Conservation (phyloP, 2,329 filamentous ascomycete species). For the Ceratocystis ficicola region DNA sequence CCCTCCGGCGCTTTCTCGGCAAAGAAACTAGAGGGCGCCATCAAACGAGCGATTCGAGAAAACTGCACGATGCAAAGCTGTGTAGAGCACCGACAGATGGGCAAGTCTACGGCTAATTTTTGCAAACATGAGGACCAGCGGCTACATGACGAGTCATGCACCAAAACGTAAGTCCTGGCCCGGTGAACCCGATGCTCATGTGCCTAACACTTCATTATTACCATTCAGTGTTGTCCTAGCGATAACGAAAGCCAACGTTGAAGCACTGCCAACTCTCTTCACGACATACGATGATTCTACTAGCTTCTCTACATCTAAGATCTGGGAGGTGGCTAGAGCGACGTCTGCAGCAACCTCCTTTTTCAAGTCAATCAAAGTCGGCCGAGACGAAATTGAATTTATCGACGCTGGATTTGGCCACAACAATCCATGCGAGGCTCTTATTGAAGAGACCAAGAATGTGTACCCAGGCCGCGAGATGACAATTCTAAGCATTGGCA, state of each 20-base stretch:
- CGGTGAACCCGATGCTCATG: background rate
- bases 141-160: background rate
- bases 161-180: background rate
- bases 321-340: slow-evolving; percentile 28
- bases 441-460: slow-evolving; percentile 26
- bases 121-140: background rate
- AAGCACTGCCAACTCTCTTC: slow-evolving; percentile 25
- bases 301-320: slow-evolving; percentile 24
- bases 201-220: background rate
- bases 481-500: slow-evolving; percentile 27
- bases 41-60: background rate
- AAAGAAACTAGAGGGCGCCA: background rate
- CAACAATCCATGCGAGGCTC: slow-evolving; percentile 28
- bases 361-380: slow-evolving; percentile 28
- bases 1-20: background rate
- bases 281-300: slow-evolving; percentile 26
- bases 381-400: slow-evolving; percentile 26
- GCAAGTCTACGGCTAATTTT: background rate
- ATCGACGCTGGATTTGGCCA: slow-evolving; percentile 28
- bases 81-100: background rate
- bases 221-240: background rate
- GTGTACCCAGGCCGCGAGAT: slow-evolving; percentile 24
- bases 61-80: background rate
- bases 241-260: background rate
- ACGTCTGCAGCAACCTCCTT: slow-evolving; percentile 27